phyloP scores from a whole-genome alignment of 768 basidiomycete genomes.

The Rhodotorula graminis region DNA sequence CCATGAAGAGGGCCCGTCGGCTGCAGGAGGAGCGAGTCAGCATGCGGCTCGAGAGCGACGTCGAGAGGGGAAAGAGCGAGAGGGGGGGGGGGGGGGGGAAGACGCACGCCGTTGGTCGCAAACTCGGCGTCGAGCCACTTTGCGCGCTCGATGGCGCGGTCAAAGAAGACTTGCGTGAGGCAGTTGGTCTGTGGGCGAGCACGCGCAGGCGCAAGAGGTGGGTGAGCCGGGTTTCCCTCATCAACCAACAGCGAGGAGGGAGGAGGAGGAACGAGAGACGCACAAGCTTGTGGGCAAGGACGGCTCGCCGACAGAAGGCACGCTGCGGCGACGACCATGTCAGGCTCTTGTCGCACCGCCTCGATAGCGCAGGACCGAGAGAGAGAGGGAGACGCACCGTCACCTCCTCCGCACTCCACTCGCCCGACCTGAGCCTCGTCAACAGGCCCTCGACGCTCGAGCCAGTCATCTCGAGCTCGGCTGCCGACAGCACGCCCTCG shows the following conservation, averaged over 20 bases:
- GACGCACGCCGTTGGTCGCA: slow-evolving; percentile 54
- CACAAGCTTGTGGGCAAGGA: slow-evolving; percentile 72
- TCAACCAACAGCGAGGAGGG: neutral
- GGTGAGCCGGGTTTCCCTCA: neutral
- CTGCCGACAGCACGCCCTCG: slow-evolving; percentile 55
- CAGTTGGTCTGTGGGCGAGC: slow-evolving; percentile 60
- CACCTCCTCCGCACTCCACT: slow-evolving; percentile 54
- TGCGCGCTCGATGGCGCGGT: slow-evolving; percentile 66
- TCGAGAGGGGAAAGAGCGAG: slow-evolving; percentile 56
- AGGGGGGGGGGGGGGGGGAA: too few relatives aligned
- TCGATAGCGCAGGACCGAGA: too few relatives aligned
- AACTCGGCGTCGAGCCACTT: slow-evolving; percentile 62
- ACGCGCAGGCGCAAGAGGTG: neutral
- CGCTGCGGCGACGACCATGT: slow-evolving; percentile 47
- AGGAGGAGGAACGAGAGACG: neutral
- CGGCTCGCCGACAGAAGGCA: slow-evolving; percentile 70
- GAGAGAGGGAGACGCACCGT: neutral
- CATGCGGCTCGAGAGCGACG: slow-evolving; percentile 44
- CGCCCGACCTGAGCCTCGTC: slow-evolving; percentile 54
- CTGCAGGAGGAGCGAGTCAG: neutral
- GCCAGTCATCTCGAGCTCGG: slow-evolving; percentile 61
- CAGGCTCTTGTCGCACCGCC: neutral
- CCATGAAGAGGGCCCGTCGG: slow-evolving; percentile 47
- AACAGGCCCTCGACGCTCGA: slow-evolving; percentile 53
- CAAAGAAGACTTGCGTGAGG: slow-evolving; percentile 73